Conservation (phyloP, 2,329 filamentous ascomycete species). For the Fusarium concolor region DNA sequence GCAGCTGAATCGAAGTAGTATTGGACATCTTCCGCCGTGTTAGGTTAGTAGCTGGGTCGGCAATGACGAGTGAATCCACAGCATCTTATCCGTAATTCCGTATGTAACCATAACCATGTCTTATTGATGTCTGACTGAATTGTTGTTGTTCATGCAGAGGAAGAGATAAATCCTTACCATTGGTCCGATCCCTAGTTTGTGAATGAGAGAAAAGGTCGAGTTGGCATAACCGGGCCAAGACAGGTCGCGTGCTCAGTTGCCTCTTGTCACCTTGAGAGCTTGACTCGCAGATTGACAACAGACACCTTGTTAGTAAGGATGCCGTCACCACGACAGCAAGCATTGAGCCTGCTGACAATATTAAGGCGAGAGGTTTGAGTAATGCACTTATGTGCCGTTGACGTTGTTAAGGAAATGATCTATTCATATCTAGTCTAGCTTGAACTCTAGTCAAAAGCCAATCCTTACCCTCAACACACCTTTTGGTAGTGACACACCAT, state of each 20-base stretch:
- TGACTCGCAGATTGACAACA: background rate
- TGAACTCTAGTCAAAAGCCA: conserved; percentile 24
- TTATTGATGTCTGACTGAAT: background rate
- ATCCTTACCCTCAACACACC: background rate
- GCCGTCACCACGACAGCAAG: background rate
- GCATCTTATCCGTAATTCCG: background rate
- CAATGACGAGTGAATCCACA: background rate
- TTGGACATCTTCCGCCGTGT: too few relatives aligned
- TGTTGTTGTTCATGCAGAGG: background rate
- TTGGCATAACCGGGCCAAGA: background rate
- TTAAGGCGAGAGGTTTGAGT: conserved; percentile 10
- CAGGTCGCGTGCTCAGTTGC: conserved; percentile 25
- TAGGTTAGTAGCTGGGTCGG: too few relatives aligned
- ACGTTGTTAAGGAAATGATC: conserved; percentile 30
- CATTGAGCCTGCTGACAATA: conserved; percentile 3
- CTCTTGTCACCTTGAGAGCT: conserved; percentile 3
- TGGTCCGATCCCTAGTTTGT: background rate
- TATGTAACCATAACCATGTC: background rate
- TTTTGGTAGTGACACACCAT: background rate
- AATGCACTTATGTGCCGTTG: background rate
- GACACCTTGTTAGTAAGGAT: background rate
- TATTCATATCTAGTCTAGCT: conserved; percentile 29
- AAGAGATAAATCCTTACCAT: background rate
- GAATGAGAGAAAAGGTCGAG: background rate
- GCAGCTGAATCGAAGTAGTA: too few relatives aligned